Evolutionary conservation across 2,329 filamentous ascomycete genomes (phyloP), one percentile per base, ranked within the genome.

Genomic region (Madurella mycetomatis): DNA sequence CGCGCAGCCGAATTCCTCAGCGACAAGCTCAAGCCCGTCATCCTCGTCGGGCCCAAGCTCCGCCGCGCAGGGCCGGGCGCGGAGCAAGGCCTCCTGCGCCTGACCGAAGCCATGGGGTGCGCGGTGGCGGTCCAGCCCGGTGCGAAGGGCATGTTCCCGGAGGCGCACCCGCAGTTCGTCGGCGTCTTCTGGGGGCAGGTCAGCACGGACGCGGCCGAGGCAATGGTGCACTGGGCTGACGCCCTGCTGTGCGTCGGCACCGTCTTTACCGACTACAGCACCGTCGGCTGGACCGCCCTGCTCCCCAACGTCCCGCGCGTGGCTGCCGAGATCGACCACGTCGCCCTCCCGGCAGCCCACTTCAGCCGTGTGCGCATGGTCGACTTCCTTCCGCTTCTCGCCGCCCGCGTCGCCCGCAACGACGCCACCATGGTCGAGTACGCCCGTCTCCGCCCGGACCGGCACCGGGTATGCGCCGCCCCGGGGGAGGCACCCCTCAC

Each of bases 101-200:
- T 65, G 19, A 62, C 62, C 51, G 60, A 65, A 42, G 61, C 63
- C 31, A 62, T 65, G 60, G 63, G 63, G 11, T 65, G 63, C 47
- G 62, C 63, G 15, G 63, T 65, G 4, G 63, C 63, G n/a, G 56
- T 65, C 31, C 63, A 65, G 52, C 63, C 63, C n/a, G 63, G 62
- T 2, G 63, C 63, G 44, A 65, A 65, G 63, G 63, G 63, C 55
- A 65, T 65, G 62, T 65, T 65, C 54, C 63, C 63, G 5, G 63
- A 65, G 53, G 57, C 60, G 47, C 63, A 65, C 56, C 54, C 55
- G 12, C 63, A 65, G 54, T 65, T 64, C 41, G 60, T 64, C 41
- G 63, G 63, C 34, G 55, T 64, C 47, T 65, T 64, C 49, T 65
- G 63, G 63, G 63, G 63, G 13, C 61, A 63, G 44, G 58, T 64